Base-by-base conservation (phyloP, 2,329 filamentous ascomycete genomes). In the Thielaviopsis cerberus region DNA sequence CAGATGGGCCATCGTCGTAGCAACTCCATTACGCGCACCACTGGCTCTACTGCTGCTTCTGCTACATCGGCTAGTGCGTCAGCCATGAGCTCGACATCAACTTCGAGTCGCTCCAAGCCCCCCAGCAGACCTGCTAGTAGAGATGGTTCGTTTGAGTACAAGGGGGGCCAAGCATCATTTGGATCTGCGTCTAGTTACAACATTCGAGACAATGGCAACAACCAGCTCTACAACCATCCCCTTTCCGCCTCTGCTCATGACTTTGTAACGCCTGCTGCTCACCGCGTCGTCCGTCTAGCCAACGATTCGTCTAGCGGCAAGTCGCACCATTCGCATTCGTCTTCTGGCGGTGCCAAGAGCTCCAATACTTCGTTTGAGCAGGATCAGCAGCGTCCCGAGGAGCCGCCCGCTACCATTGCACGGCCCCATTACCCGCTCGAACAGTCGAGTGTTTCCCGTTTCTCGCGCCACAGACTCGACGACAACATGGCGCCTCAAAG, bases 401-500 rank as follows among this genome's bases (percentile, higher is more conserved):
- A 61, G n/a, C 45, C 53, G 7, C 56, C 53, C 20, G 51, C 56
- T 20, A 58, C 59, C 11, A 22, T 53, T 2, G 56, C 30, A 6
- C 56, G 55, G 15, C 24, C 59, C 2, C 53, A 61, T 22, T 48
- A 58, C 25, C 22, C 53, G 5, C 3, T 27, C 6, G 59, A 61
- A 17, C 56, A 53, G 11, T 30, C 59, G 2, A 55, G 56, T 64
- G 73, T 75, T 57, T 77, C 77, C 54, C 73, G 76, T 65, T 73
- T 77, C 51, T 72, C 73, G 37, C 73, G 74, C 54, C 73, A 69
- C 17, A 73, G 76, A 37, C 74, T 76, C 54, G 80, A 80, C 2
- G 84, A 89, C 24, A 82, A 85, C 34, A 70, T 72, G 34, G 82
- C 79, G 15, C 72, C 81, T 1, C 85, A 87, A 61, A 83, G 83